Base-by-base conservation (phyloP, 345 rosid genomes). In the Eucalyptus marginata region DNA sequence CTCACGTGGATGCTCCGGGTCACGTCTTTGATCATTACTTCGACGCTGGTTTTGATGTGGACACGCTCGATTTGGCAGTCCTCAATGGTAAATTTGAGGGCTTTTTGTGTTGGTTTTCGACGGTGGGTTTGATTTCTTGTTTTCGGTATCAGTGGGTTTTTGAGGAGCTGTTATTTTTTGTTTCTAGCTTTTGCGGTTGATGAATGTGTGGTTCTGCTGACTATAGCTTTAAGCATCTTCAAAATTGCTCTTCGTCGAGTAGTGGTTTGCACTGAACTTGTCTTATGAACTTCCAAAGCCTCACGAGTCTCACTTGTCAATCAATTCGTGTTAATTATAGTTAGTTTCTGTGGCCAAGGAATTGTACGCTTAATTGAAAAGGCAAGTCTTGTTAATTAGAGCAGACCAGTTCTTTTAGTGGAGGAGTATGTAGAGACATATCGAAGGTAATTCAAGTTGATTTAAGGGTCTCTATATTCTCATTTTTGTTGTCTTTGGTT, bases 1-100 rank as follows among this genome's bases (percentile, higher is more conserved):
- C 96, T 4, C 96, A 95, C 64, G 88, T 93, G 31, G 96, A 95
- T 86, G 92, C 95, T 10, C 96, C 96, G 4, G 92, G 93, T 20
- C 96, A 95, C 86, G 58, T 92, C 80, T 94, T 52, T 56, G 92
- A 94, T 84, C 66, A 89, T 5, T 95, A 95, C 84, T 92, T 89
- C 27, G 95, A 94, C n/a, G 92, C 93, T 43, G 95, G 95, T 7
- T 93, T 88, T n/a, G 94, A 95, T 86, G 92, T 91, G 24, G 90
- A 93, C 31, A 88, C 95, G 10, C 93, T 95, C 46, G 94, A 92
- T 88, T 88, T 95, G 90, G 91, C 92, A 46, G 91, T 88, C 76
- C 87, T 88, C 50, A 88, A 88, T 47, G 89, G 89, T 88, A 88
- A 66, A 79, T 24, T 62, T 7, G 64, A 54, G 33, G 80, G 80